phyloP scores from a whole-genome alignment of 371 early-diverging fungal genomes.

The Mortierella sp. region DNA sequence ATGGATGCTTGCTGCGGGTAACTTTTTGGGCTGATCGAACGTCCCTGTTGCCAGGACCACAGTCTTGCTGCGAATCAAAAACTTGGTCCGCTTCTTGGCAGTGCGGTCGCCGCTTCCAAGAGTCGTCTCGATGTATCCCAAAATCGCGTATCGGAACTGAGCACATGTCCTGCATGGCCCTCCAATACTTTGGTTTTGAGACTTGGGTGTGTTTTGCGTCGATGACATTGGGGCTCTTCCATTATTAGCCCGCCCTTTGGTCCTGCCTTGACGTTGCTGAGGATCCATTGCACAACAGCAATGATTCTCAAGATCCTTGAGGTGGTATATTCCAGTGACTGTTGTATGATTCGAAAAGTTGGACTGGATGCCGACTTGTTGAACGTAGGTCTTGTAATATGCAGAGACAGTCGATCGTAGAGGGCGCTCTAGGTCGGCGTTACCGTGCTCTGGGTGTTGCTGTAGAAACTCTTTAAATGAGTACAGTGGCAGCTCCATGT shows the following conservation, averaged over 20 bases:
- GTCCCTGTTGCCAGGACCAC: slow-evolving; percentile 48
- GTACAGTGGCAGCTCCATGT: slow-evolving; percentile 52
- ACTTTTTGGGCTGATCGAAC: slow-evolving; percentile 49
- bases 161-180: slow-evolving; percentile 20
- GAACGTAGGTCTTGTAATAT: slow-evolving; percentile 46
- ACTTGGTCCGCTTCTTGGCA: slow-evolving; percentile 17
- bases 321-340: slow-evolving; percentile 45
- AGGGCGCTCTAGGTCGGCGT: slow-evolving; percentile 30
- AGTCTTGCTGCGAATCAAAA: slow-evolving; percentile 37
- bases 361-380: slow-evolving; percentile 29
- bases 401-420: slow-evolving; percentile 48
- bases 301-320: slow-evolving; percentile 46
- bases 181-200: too few species aligned
- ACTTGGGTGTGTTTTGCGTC: too few species aligned
- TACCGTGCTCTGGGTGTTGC: slow-evolving; percentile 36
- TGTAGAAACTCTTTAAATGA: slow-evolving; percentile 38
- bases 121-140: slow-evolving; percentile 29
- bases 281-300: slow-evolving; percentile 48
- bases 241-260: too few species aligned
- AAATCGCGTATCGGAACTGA: slow-evolving; percentile 33
- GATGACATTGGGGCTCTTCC: too few species aligned
- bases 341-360: slow-evolving; percentile 41
- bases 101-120: neutral
- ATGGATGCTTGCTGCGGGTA: slow-evolving; percentile 23
- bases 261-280: too few species aligned